Evolutionary conservation across 2,329 filamentous ascomycete species (phyloP).

Genomic region (Phialophora verrucosa): DNA sequence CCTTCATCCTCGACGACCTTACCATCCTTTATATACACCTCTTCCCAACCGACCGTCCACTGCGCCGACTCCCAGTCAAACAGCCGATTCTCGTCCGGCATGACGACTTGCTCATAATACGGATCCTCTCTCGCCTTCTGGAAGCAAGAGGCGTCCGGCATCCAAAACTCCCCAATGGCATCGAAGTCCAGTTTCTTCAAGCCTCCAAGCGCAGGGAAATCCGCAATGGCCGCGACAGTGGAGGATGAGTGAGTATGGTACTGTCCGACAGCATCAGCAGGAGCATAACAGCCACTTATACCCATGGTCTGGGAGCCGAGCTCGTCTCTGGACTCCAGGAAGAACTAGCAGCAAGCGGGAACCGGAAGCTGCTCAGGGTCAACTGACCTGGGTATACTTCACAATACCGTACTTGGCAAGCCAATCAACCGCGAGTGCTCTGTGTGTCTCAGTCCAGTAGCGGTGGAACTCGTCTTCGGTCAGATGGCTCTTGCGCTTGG

Average conservation of each 20-base stretch:
- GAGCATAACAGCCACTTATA: background rate
- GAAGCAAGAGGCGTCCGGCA: constrained; percentile 12
- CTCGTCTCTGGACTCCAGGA: background rate
- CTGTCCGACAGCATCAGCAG: constrained; percentile 5
- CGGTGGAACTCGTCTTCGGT: constrained; percentile 13
- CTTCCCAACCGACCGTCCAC: constrained; percentile 18
- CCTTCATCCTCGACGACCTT: constrained; percentile 5
- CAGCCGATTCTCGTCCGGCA: constrained; percentile 11
- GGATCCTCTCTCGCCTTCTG: constrained; percentile 14
- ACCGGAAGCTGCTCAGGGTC: background rate
- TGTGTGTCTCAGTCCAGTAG: constrained; percentile 6
- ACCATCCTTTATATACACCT: constrained; percentile 17
- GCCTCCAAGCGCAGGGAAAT: constrained; percentile 5
- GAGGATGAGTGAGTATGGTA: constrained; percentile 9
- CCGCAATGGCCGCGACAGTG: background rate
- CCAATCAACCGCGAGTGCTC: background rate
- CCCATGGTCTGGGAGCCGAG: background rate
- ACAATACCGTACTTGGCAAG: constrained; percentile 13
- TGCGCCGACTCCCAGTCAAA: constrained; percentile 10
- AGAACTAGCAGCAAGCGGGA: background rate
- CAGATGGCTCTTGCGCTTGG: constrained; percentile 8
- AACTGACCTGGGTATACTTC: constrained; percentile 19
- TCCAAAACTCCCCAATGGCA: constrained; percentile 12
- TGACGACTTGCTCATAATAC: constrained; percentile 9
- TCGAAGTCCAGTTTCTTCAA: constrained; percentile 11